Conservation (phyloP, 345 rosid species). For the Orychophragmus violaceus region DNA sequence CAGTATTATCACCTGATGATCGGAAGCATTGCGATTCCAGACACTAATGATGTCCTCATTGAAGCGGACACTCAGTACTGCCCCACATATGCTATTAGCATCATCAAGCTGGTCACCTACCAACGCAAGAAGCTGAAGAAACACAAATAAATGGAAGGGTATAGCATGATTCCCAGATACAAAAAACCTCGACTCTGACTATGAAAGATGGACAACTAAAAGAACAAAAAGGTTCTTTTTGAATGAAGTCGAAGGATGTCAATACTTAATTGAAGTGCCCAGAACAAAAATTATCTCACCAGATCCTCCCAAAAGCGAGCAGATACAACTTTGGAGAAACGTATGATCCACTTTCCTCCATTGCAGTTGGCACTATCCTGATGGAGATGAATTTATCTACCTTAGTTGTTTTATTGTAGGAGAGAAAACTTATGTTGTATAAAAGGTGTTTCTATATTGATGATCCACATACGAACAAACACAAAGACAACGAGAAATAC, state of each 20-base stretch:
- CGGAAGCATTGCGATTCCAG: constrained; percentile 95
- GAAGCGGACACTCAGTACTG: constrained; percentile 86
- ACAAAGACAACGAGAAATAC: too few species aligned
- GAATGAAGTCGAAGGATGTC: neutral
- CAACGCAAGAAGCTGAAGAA: constrained; percentile 77
- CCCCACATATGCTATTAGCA: constrained; percentile 82
- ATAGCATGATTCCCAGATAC: neutral
- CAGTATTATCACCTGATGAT: constrained; percentile 60
- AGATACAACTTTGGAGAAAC: constrained; percentile 87
- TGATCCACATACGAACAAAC: neutral
- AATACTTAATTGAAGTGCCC: neutral
- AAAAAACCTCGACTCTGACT: too few species aligned
- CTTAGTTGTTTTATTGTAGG: neutral
- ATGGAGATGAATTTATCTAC: neutral
- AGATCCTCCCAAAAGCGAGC: constrained; percentile 98
- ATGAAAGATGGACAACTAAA: neutral
- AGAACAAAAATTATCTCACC: constrained; percentile 43
- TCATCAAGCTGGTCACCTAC: constrained; percentile 90
- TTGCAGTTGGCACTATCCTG: constrained; percentile 91
- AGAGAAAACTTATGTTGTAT: neutral
- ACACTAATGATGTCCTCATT: constrained; percentile 90
- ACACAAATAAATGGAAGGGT: neutral
- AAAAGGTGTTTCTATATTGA: neutral
- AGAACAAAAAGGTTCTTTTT: neutral
- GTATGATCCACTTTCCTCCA: constrained; percentile 98